These are phyloP conservation scores for Ustanciosporium gigantosporum DNA, from an alignment of 1,284 basidiomycete species.

Conservation along the genomic window DNA sequence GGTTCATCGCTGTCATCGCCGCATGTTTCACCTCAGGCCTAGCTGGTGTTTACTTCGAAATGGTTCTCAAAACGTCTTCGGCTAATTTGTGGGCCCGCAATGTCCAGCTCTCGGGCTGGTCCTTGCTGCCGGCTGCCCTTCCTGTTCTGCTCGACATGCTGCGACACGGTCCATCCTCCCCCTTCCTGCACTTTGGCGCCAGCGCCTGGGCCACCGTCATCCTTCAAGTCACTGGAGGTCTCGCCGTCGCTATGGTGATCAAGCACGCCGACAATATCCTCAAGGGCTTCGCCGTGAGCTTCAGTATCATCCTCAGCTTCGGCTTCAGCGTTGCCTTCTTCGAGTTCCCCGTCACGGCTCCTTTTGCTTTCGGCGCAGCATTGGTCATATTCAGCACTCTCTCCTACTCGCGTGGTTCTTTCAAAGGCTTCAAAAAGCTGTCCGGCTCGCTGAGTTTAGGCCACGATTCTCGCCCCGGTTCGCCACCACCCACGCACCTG, in stretches of 20 bases:
- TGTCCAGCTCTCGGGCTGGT: constrained; percentile 92
- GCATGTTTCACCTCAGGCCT: constrained; percentile 95
- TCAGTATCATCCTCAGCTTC: constrained; percentile 91
- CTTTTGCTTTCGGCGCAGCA: constrained; percentile 78
- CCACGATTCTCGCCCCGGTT: constrained; percentile 1
- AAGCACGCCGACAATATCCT: constrained; percentile 65
- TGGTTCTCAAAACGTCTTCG: constrained; percentile 86
- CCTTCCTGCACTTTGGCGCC: constrained; percentile 68
- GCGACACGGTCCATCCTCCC: constrained; percentile 42
- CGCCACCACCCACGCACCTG: not conserved
- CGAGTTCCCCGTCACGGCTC: constrained; percentile 79
- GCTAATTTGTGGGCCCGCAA: constrained; percentile 94
- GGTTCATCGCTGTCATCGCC: constrained; percentile 79
- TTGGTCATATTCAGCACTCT: constrained; percentile 85
- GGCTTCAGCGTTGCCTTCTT: constrained; percentile 84
- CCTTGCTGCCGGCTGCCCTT: constrained; percentile 82
- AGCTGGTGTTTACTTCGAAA: constrained; percentile 98
- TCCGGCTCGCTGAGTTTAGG: not conserved
- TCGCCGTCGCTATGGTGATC: constrained; percentile 77
- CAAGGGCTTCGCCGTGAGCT: constrained; percentile 81
- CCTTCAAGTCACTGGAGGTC: constrained; percentile 85
- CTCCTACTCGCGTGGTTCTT: constrained; percentile 67
- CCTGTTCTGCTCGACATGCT: constrained; percentile 72
- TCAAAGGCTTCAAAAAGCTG: constrained; percentile 6
- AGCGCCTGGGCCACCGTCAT: constrained; percentile 90